Conservation (phyloP, 2,329 filamentous ascomycete genomes). For the Botrytis pseudocinerea region DNA sequence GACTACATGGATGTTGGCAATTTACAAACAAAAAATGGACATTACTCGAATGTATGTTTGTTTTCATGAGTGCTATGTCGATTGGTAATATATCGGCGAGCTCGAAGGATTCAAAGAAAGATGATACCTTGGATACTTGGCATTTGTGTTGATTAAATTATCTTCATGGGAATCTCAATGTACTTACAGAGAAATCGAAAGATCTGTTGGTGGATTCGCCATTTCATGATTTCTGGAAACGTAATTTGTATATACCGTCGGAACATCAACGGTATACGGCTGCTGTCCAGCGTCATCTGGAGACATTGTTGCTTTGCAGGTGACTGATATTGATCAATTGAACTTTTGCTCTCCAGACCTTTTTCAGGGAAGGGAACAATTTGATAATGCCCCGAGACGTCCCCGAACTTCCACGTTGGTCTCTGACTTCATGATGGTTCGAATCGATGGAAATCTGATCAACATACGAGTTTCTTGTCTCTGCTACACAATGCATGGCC, state of each 20-base stretch:
- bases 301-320: background rate
- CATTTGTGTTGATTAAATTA: background rate
- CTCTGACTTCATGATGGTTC: too few species aligned
- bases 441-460: background rate
- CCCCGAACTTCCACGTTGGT: background rate
- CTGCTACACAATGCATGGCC: slow-evolving; percentile 16
- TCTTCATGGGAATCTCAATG: background rate
- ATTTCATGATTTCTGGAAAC: background rate
- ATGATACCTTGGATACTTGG: background rate
- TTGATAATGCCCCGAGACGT: background rate
- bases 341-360: background rate
- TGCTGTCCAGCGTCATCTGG: background rate
- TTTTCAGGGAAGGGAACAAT: background rate
- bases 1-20: background rate
- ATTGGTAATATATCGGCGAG: background rate
- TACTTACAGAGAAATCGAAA: background rate
- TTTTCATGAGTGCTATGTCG: background rate
- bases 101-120: background rate
- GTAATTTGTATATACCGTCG: background rate
- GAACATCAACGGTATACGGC: background rate
- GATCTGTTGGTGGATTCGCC: background rate
- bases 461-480: slow-evolving; percentile 5
- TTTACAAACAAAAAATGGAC: background rate
- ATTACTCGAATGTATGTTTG: background rate
- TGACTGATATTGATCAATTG: background rate